Base-by-base conservation (phyloP, 768 basidiomycete species). In the Macrolepiota dolichaula region DNA sequence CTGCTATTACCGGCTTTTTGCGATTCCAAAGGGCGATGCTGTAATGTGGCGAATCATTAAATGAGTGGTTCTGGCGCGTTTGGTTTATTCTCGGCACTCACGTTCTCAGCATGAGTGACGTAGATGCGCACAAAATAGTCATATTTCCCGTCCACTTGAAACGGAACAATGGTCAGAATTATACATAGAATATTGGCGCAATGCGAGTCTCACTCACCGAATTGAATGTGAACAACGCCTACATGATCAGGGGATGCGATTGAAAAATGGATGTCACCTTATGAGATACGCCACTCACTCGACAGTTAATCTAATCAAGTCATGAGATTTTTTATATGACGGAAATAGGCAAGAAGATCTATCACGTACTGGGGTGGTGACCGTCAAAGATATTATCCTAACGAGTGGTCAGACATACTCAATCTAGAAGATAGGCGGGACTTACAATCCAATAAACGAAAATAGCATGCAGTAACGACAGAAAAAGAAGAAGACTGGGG, bases 401-500 rank as follows among this genome's bases (percentile, higher is more conserved):
- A 22, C 29, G n/a, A 5, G 32, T 47, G 27, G 51, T 47, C 59
- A 55, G 49, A 36, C n/a, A 1, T 22, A 51, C 36, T 32, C 29
- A 17, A 17, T 50, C 37, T 55, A 35, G 29, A 29, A n/a, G n/a
- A 24, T 36, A 15, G 4, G 58, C 37, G 13, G 44, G 2, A 72
- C 84, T 73, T 68, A 87, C 87, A 90, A 64, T 59, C 88, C 87
- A 64, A 85, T 70, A 66, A 89, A 77, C 3, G 87, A 80, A 59
- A 83, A 76, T n/a, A 90, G 67, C 78, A 89, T 84, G 70, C 85
- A 87, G 69, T 90, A 90, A 62, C 88, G 84, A 68, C 84, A 86
- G 25, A 87, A 73, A 69, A 91, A 88, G 69, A 87, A 87, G 62
- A 87, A 85, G 25, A 83, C 87, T 76, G 51, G 1, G 24, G 38